Conservation (phyloP, 2,329 filamentous ascomycete species). For the Colletotrichum sp. region DNA sequence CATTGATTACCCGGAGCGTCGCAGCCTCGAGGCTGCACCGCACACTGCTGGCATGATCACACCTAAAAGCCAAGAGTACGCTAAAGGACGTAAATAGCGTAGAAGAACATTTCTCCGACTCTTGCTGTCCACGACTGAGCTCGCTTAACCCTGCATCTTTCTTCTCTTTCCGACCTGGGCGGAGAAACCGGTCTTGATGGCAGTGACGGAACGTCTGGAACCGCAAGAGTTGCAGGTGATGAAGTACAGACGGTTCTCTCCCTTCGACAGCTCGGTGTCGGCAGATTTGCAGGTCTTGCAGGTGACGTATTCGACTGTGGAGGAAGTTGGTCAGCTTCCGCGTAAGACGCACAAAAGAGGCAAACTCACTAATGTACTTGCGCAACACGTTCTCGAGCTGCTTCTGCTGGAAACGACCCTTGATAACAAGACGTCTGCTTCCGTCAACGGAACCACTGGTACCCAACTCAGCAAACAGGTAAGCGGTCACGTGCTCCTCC, state of each 20-base stretch:
- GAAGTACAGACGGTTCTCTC: constrained; percentile 98
- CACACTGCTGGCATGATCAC: constrained; percentile 16
- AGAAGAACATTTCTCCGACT: constrained; percentile 8
- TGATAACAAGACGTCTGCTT: constrained; percentile 92
- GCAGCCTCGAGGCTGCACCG: constrained; percentile 5
- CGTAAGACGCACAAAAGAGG: neutral
- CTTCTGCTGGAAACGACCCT: constrained; percentile 99
- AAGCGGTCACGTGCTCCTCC: constrained; percentile 89
- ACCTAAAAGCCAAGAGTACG: constrained; percentile 19
- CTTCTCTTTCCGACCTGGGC: constrained; percentile 98
- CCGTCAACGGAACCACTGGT: constrained; percentile 96
- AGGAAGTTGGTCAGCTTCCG: constrained; percentile 32
- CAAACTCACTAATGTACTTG: constrained; percentile 84
- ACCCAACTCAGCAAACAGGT: constrained; percentile 93
- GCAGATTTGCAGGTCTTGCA: constrained; percentile 98
- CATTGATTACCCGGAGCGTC: constrained; percentile 3
- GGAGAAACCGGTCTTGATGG: constrained; percentile 99
- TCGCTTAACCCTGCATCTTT: constrained; percentile 81
- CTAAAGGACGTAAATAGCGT: constrained; percentile 21
- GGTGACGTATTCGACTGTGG: constrained; percentile 88
- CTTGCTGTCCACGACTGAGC: neutral
- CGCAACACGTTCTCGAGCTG: constrained; percentile 97
- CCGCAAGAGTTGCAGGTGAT: constrained; percentile 74
- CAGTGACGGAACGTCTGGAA: constrained; percentile 85
- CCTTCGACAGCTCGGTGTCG: constrained; percentile 96